Evolutionary conservation across 495 filamentous ascomycete species (phyloP).

Genomic region (Xylaria cubensis): DNA sequence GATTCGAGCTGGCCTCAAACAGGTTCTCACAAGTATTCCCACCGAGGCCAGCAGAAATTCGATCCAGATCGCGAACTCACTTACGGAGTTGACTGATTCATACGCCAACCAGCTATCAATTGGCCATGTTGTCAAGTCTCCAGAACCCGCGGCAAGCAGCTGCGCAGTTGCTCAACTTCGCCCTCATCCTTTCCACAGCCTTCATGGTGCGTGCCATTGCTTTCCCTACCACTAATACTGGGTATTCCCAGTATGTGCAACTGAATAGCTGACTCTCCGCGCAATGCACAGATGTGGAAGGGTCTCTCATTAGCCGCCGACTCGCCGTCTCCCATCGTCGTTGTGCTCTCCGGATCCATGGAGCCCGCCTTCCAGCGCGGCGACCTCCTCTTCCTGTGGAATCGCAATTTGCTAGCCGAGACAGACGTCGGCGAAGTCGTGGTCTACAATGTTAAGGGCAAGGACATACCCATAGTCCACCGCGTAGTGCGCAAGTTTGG

Average conservation of each 20-base stretch:
- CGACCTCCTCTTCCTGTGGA: conserved; percentile 94
- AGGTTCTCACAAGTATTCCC: neutral
- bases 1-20: conserved; percentile 36
- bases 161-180: conserved; percentile 94
- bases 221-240: neutral
- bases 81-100: neutral
- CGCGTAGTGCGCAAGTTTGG: conserved; percentile 78
- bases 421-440: conserved; percentile 87
- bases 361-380: conserved; percentile 97
- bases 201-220: conserved; percentile 70
- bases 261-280: conserved; percentile 9
- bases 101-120: neutral
- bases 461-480: conserved; percentile 96
- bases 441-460: conserved; percentile 90
- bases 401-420: conserved; percentile 71
- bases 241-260: neutral
- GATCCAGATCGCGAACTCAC: neutral
- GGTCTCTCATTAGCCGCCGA: conserved; percentile 84
- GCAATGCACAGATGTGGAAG: conserved; percentile 76
- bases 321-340: conserved; percentile 92
- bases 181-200: conserved; percentile 88
- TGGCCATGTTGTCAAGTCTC: conserved; percentile 73
- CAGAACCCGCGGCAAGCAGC: conserved; percentile 81
- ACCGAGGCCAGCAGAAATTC: conserved; percentile 34
- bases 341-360: conserved; percentile 94